These are phyloP conservation scores for Pyrenula aspistea DNA, from an alignment of 495 filamentous ascomycete species.

Conservation along the genomic window DNA sequence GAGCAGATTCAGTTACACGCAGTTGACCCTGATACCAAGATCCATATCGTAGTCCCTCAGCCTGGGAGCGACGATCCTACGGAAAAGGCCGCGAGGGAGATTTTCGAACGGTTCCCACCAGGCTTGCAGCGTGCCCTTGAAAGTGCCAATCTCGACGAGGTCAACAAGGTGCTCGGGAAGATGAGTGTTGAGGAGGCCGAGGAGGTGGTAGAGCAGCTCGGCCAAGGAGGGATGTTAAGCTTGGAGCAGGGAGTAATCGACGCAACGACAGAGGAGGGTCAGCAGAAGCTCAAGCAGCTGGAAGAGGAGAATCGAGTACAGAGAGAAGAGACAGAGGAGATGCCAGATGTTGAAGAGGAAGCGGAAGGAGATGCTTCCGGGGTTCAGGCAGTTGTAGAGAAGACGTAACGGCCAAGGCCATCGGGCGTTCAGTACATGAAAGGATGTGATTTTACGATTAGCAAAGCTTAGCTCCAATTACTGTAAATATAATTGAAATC, in stretches of 20 bases:
- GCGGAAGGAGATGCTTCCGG: neutral
- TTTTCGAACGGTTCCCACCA: slow-evolving; percentile 76
- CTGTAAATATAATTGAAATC: too few relatives aligned
- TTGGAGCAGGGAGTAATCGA: slow-evolving; percentile 90
- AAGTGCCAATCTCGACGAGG: slow-evolving; percentile 76
- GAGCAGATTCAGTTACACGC: slow-evolving; percentile 97
- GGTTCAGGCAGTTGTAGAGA: neutral
- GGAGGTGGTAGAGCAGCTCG: slow-evolving; percentile 70
- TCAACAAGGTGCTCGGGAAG: slow-evolving; percentile 90
- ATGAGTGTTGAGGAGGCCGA: slow-evolving; percentile 92
- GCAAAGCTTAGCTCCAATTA: too few relatives aligned
- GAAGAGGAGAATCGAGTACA: slow-evolving; percentile 41
- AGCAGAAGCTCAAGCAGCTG: slow-evolving; percentile 62
- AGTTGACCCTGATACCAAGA: slow-evolving; percentile 84
- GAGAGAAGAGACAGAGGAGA: neutral
- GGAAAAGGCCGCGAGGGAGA: slow-evolving; percentile 51
- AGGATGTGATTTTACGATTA: too few relatives aligned
- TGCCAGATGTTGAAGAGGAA: neutral
- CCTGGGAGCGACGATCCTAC: slow-evolving; percentile 49
- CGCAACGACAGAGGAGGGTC: slow-evolving; percentile 85
- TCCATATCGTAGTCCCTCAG: slow-evolving; percentile 70
- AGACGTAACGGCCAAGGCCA: too few relatives aligned
- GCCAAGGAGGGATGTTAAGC: slow-evolving; percentile 83
- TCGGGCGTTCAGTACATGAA: too few relatives aligned
- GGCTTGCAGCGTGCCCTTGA: slow-evolving; percentile 72